Evolutionary conservation across 768 basidiomycete genomes (phyloP).

Genomic region (Lanmaoa rubissima): DNA sequence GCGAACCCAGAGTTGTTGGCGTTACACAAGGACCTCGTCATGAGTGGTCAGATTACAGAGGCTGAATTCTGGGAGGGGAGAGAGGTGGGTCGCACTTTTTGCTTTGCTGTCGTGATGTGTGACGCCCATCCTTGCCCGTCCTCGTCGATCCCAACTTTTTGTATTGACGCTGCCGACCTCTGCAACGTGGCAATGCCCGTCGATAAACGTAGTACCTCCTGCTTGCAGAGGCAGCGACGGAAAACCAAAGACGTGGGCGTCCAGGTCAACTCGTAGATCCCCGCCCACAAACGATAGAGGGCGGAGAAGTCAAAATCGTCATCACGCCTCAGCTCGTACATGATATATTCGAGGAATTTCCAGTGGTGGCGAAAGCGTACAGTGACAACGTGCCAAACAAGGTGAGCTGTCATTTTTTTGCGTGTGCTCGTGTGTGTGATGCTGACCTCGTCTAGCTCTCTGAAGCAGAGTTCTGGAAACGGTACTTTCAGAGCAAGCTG

Average conservation of each 20-base stretch:
- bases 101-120: constrained; percentile 5
- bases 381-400: constrained; percentile 88
- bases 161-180: background rate
- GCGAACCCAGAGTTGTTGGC: constrained; percentile 74
- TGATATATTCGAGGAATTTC: constrained; percentile 98
- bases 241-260: constrained; percentile 76
- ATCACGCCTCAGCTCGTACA: constrained; percentile 90
- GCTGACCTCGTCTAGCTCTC: constrained; percentile 55
- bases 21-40: constrained; percentile 87
- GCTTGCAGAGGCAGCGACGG: constrained; percentile 70
- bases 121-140: background rate
- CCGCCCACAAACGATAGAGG: constrained; percentile 78
- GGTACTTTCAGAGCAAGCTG: constrained; percentile 94
- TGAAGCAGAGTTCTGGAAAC: constrained; percentile 93
- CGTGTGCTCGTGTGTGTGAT: background rate
- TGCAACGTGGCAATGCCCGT: background rate
- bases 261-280: constrained; percentile 86
- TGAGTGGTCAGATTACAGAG: constrained; percentile 81
- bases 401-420: constrained; percentile 38
- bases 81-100: constrained; percentile 54
- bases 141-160: background rate
- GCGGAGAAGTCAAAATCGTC: constrained; percentile 84
- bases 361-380: constrained; percentile 90
- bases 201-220: constrained; percentile 58
- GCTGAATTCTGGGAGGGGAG: constrained; percentile 97